phyloP scores from a whole-genome alignment of 371 early-diverging fungal species.

The Mucor indicus region DNA sequence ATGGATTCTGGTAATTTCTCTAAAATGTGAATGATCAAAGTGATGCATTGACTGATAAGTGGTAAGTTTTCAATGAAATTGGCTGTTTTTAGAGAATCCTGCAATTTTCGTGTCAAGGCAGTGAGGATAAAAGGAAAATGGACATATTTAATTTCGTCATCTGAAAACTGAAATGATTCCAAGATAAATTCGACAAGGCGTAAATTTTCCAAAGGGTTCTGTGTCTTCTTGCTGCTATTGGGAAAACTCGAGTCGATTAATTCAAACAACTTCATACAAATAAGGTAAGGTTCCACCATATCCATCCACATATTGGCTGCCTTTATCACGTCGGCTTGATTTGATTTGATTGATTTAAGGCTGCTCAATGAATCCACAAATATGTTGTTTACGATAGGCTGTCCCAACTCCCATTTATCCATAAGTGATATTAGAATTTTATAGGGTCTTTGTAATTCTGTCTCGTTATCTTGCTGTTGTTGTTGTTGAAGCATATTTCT shows the following conservation, averaged over 20 bases:
- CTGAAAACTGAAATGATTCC: conserved; percentile 65
- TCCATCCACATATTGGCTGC: conserved; percentile 88
- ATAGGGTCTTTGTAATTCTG: conserved; percentile 68
- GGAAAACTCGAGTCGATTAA: conserved; percentile 49
- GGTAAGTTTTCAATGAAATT: conserved; percentile 34
- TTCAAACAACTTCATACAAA: conserved; percentile 74
- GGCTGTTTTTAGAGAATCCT: conserved; percentile 31
- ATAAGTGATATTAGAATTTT: conserved; percentile 80
- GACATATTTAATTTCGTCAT: conserved; percentile 77
- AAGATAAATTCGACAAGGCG: conserved; percentile 66
- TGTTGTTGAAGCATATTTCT: conserved; percentile 53
- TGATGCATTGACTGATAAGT: conserved; percentile 25
- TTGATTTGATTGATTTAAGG: conserved; percentile 30
- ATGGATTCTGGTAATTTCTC: conserved; percentile 31
- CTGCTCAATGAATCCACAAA: conserved; percentile 71
- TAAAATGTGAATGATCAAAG: conserved; percentile 23
- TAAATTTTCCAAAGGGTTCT: conserved; percentile 32
- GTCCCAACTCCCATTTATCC: conserved; percentile 85
- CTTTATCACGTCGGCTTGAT: conserved; percentile 55
- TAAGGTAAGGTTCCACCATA: conserved; percentile 78
- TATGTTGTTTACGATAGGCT: conserved; percentile 67
- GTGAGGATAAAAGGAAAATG: conserved; percentile 77
- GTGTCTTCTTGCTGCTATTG: neutral
- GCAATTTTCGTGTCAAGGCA: conserved; percentile 52
- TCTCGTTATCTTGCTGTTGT: neutral